phyloP scores from a whole-genome alignment of 179 eudicot species.

The Monotropa hypopitys region DNA sequence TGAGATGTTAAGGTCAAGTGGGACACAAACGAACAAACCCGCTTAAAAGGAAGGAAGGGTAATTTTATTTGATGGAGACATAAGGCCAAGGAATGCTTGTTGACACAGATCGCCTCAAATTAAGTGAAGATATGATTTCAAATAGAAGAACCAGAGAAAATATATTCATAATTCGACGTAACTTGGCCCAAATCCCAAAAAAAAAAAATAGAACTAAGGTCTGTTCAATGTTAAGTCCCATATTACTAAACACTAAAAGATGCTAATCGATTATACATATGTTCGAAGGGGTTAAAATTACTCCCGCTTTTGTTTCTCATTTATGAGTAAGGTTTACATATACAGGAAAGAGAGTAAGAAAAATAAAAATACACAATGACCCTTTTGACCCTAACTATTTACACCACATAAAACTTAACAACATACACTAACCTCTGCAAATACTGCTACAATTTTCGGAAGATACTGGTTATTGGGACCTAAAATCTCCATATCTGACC shows the following conservation, averaged over 20 bases:
- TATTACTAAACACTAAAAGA: background rate
- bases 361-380: no score
- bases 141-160: background rate
- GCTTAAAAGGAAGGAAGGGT: background rate
- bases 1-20: background rate
- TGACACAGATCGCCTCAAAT: background rate
- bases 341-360: no score
- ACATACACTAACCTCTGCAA: conserved; percentile 85
- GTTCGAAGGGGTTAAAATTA: no score
- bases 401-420: no score
- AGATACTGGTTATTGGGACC: conserved; percentile 77
- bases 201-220: background rate
- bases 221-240: background rate
- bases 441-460: conserved; percentile 68
- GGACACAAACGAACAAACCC: background rate
- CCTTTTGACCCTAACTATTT: no score
- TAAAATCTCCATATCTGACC: conserved; percentile 72
- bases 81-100: background rate
- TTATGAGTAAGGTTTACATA: no score
- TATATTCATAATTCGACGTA: background rate
- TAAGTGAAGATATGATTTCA: background rate
- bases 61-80: background rate
- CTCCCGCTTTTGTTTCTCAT: no score
- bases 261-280: background rate
- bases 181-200: background rate